phyloP scores from a whole-genome alignment of 345 rosid species.

The Pugionium dolabratum region DNA sequence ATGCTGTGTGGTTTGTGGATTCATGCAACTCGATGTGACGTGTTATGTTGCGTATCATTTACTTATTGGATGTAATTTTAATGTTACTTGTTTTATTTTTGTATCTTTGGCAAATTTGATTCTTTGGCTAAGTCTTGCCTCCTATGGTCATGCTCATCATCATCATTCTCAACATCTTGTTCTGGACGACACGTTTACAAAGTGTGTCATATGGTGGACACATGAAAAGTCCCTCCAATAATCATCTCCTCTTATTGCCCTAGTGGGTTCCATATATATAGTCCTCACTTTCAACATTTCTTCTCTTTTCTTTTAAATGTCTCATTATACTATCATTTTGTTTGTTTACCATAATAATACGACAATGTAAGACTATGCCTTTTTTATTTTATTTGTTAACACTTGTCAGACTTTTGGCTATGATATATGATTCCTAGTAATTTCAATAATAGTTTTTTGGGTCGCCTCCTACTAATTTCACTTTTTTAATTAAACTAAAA shows the following conservation, averaged over 20 bases:
- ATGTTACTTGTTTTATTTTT: not conserved
- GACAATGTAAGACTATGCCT: not conserved
- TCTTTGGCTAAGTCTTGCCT: conserved; percentile 36
- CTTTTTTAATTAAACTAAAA: conserved; percentile 1
- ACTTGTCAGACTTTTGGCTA: not conserved
- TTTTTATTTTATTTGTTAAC: conserved; percentile 14
- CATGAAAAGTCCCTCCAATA: conserved; percentile 17
- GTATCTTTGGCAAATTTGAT: not conserved
- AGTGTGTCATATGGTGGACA: conserved; percentile 29
- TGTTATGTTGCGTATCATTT: conserved; percentile 27
- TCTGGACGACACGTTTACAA: conserved; percentile 29
- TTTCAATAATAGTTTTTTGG: not conserved
- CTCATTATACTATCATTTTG: not conserved
- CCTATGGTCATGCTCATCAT: conserved; percentile 34
- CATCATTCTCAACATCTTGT: conserved; percentile 23
- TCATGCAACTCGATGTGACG: conserved; percentile 36
- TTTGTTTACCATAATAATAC: not conserved
- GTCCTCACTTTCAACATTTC: conserved; percentile 16
- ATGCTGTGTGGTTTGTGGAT: conserved; percentile 22
- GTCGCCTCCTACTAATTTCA: not conserved
- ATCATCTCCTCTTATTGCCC: conserved; percentile 34
- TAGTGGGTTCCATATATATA: conserved; percentile 32
- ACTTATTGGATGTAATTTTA: conserved; percentile 16
- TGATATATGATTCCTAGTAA: conserved; percentile 14
- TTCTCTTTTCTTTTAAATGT: not conserved